Conservation (phyloP, 192 early-diverging fungal genomes). For the Coemansia umbellata region DNA sequence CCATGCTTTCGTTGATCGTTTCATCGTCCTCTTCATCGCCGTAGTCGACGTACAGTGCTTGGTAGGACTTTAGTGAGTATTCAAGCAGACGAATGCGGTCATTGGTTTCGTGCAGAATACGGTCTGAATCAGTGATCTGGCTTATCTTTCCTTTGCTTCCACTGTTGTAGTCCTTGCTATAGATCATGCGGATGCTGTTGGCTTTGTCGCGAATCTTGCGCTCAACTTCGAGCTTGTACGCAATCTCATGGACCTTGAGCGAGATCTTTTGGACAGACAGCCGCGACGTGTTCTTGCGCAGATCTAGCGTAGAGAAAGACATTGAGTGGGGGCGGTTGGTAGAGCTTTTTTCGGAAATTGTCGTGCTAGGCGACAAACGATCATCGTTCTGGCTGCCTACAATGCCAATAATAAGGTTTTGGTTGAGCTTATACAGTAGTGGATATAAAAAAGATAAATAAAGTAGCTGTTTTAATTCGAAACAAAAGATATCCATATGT, state of each 20-base stretch:
- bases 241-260: constrained; percentile 80
- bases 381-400: constrained; percentile 17
- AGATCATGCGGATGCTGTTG: constrained; percentile 42
- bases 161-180: constrained; percentile 47
- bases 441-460: constrained; percentile 14
- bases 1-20: constrained; percentile 31
- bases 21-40: constrained; percentile 75
- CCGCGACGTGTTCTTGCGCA: constrained; percentile 65
- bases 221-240: constrained; percentile 91
- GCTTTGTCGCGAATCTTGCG: constrained; percentile 74
- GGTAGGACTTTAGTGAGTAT: constrained; percentile 78
- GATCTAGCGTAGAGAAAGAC: constrained; percentile 54
- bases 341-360: constrained; percentile 9
- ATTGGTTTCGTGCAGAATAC: constrained; percentile 55
- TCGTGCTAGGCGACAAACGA: constrained; percentile 19
- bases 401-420: too few relatives aligned
- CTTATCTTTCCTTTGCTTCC: constrained; percentile 51
- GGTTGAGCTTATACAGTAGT: too few relatives aligned
- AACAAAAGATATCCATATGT: too few relatives aligned
- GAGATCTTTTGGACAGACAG: constrained; percentile 69
- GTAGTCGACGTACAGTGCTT: constrained; percentile 76
- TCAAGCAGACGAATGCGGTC: constrained; percentile 73
- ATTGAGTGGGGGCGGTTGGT: constrained; percentile 23
- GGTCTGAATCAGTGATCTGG: constrained; percentile 40
- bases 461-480: not conserved